Percentiles rank a stretch among this genome's conserved stretches.
These are phyloP conservation scores for Gymnopilus junonius DNA, from an alignment of 768 basidiomycete species.

Conservation along the genomic window DNA sequence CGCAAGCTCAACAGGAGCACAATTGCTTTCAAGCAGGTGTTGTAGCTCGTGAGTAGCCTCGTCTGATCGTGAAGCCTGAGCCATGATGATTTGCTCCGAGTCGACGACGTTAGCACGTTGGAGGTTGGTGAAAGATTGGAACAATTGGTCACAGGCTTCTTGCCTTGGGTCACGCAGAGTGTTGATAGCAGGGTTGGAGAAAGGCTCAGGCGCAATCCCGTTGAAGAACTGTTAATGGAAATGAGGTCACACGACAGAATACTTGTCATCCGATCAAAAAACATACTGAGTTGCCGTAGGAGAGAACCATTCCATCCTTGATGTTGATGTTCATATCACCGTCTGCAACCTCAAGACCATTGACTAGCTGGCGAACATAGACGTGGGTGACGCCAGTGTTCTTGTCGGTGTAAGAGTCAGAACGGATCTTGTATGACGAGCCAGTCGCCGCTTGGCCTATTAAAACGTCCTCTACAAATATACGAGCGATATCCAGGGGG, in stretches of 20 bases:
- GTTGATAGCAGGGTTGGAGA: constrained; percentile 34
- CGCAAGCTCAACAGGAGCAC: constrained; percentile 50
- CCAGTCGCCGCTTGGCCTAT: constrained; percentile 39
- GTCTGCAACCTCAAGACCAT: constrained; percentile 87
- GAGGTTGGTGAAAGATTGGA: constrained; percentile 31
- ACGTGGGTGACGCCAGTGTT: constrained; percentile 89
- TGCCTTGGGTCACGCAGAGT: constrained; percentile 51
- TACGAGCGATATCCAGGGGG: constrained; percentile 63
- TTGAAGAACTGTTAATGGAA: constrained; percentile 66
- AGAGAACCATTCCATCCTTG: constrained; percentile 80
- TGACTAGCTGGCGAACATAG: constrained; percentile 83
- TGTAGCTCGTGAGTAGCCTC: constrained; percentile 35
- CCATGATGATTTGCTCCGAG: constrained; percentile 42
- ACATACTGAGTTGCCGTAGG: constrained; percentile 86
- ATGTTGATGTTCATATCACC: constrained; percentile 95
- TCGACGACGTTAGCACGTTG: constrained; percentile 27
- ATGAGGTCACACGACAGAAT: constrained; percentile 7
- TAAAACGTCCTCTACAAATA: constrained; percentile 60
- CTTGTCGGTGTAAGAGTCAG: constrained; percentile 87
- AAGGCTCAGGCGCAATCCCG: constrained; percentile 53
- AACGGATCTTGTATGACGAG: constrained; percentile 62
- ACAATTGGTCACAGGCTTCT: constrained; percentile 54
- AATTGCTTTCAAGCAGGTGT: constrained; percentile 61
- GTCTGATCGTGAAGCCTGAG: constrained; percentile 19
- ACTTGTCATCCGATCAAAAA: neutral